phyloP scores from a whole-genome alignment of 371 early-diverging fungal species.

The Mucor circinelloides region DNA sequence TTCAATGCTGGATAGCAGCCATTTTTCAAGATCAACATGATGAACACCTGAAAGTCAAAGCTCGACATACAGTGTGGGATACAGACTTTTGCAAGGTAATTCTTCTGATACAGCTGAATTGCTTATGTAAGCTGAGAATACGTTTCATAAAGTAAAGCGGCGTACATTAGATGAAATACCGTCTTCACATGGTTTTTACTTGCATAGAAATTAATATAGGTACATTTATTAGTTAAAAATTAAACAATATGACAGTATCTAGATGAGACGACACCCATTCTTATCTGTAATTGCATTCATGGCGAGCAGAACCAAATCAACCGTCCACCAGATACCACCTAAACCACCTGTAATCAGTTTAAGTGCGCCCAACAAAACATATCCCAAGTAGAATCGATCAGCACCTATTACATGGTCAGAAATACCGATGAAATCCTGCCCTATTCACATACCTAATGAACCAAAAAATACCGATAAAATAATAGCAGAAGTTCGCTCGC shows the following conservation, averaged over 20 bases:
- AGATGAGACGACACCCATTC: neutral
- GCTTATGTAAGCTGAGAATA: too few species aligned
- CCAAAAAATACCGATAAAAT: slow-evolving; percentile 2
- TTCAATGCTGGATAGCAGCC: too few species aligned
- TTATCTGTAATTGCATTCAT: slow-evolving; percentile 1
- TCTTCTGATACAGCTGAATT: too few species aligned
- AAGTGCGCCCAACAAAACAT: slow-evolving; percentile 44
- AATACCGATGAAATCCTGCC: neutral
- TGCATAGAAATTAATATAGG: neutral
- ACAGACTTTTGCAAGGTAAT: too few species aligned
- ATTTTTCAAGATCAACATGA: too few species aligned
- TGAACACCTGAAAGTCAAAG: too few species aligned
- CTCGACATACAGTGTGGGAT: too few species aligned
- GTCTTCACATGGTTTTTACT: neutral
- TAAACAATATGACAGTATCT: neutral
- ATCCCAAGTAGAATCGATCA: slow-evolving; percentile 63
- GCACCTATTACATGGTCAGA: neutral
- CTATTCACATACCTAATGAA: slow-evolving; percentile 3
- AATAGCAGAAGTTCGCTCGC: neutral
- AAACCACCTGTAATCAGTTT: slow-evolving; percentile 43
- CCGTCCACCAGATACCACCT: slow-evolving; percentile 11
- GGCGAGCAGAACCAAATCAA: neutral
- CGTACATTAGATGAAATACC: too few species aligned
- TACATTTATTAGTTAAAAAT: neutral
- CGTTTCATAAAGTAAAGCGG: too few species aligned